A percentile compares a stretch with the other conserved stretches of the same genome.
phyloP scores from a whole-genome alignment of 2,329 filamentous ascomycete species.

The Podosphaera aphanis region DNA sequence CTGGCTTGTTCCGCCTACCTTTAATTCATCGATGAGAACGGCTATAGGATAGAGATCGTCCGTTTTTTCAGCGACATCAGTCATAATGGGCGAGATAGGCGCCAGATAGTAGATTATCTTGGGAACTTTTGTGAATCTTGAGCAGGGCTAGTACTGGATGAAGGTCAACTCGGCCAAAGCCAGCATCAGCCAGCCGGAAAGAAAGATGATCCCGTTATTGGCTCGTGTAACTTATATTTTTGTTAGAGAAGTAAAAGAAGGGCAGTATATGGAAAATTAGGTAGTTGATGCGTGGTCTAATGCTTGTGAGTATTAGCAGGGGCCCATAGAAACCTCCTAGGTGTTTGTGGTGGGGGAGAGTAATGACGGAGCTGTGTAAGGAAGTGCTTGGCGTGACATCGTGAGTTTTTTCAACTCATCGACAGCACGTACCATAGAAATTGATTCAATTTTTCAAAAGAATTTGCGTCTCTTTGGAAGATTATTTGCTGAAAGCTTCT shows the following conservation, averaged over 20 bases:
- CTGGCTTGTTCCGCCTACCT: slow-evolving; percentile 32
- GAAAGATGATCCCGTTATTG: slow-evolving; percentile 14
- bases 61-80: slow-evolving; percentile 66
- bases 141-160: not conserved
- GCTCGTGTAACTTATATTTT: slow-evolving; percentile 5
- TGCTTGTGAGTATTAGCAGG: slow-evolving; percentile 5
- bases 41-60: slow-evolving; percentile 99
- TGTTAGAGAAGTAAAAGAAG: not conserved
- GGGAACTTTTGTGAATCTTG: not conserved
- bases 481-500: not conserved
- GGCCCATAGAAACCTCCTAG: slow-evolving; percentile 2
- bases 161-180: not conserved
- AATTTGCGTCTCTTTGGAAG: not conserved
- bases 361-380: slow-evolving; percentile 9
- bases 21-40: slow-evolving; percentile 97
- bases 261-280: not conserved
- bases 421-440: not conserved
- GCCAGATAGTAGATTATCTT: not conserved
- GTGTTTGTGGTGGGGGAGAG: slow-evolving; percentile 8
- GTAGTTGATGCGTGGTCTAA: slow-evolving; percentile 2
- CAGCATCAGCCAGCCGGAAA: slow-evolving; percentile 1
- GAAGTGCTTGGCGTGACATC: slow-evolving; percentile 1
- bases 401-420: not conserved
- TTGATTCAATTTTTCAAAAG: not conserved
- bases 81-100: slow-evolving; percentile 40